Conservation (phyloP, 148 eudicot genomes). For the Polygonum maritimum region DNA sequence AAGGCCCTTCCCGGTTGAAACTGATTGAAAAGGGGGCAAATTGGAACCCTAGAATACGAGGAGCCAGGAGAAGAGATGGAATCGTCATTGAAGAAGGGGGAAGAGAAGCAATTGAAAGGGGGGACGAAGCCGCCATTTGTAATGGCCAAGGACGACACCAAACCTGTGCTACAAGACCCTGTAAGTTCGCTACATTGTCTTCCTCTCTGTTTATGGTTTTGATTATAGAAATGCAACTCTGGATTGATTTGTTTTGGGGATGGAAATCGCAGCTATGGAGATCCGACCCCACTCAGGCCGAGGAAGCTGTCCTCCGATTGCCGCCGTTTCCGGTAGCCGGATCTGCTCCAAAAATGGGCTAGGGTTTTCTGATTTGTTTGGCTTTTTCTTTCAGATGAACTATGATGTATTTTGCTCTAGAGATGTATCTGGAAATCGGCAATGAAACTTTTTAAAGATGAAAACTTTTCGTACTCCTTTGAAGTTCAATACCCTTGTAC, state of each 20-base stretch:
- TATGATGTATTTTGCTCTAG: neutral
- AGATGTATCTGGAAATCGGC: too few species aligned
- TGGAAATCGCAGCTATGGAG: slow-evolving; percentile 46
- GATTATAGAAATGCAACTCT: neutral
- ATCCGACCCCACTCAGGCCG: slow-evolving; percentile 79
- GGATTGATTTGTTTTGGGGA: neutral
- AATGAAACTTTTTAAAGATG: too few species aligned
- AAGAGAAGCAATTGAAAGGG: neutral
- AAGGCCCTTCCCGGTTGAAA: neutral
- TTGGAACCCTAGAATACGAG: neutral
- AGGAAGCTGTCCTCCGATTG: slow-evolving; percentile 89
- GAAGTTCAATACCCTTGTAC: too few species aligned
- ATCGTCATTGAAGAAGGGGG: neutral
- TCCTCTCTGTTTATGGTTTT: neutral
- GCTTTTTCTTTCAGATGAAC: neutral
- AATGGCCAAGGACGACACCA: slow-evolving; percentile 61
- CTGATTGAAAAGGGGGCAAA: neutral
- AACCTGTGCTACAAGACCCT: slow-evolving; percentile 70
- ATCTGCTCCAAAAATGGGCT: slow-evolving; percentile 14
- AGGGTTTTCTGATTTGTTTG: neutral
- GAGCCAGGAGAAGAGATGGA: neutral
- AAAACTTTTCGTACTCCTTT: too few species aligned
- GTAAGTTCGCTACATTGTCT: slow-evolving; percentile 16
- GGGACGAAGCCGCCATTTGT: slow-evolving; percentile 42
- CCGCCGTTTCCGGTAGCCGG: slow-evolving; percentile 43